Evolutionary conservation across 192 early-diverging fungal species (phyloP), one percentile per base, ranked within the genome.

Genomic region (Dissophora globulifera): DNA sequence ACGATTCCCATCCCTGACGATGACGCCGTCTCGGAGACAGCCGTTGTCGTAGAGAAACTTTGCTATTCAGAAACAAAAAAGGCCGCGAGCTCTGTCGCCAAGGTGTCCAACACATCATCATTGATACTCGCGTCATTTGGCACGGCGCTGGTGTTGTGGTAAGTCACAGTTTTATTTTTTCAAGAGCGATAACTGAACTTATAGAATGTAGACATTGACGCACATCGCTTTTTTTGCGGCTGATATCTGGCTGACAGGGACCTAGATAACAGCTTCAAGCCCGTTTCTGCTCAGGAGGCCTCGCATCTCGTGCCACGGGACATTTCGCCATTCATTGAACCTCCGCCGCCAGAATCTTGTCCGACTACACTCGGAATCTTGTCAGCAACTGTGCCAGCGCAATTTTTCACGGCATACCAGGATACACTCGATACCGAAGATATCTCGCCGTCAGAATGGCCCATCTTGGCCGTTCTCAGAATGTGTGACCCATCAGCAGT

Each of bases 381-480:
- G 22, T 67, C 35, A 3, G 65, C 65, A 9, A 40, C 65, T 0
- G 65, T 67, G 7, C 65, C 65, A 31, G 1, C 42, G 15, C 19
- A 50, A 3, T 67, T 50, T 11, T 67, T 67, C 32, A 46, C 57
- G 3, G 35, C 57, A 5, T 56, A 50, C 47, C 15, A 65, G 19
- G 31, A 43, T 13, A 2, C 38, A 9, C 26, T 65, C 8, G 41
- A 47, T 7, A 16, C 26, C 19, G 38, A 67, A 5, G 16, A 2
- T 25, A 2, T 54, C 11, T 17, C 20, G 15, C 35, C 46, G 1
- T 49, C 65, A 13, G 19, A 41, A 12, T 58, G 47, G 54, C 65
- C 65, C 26, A 27, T 67, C n/a, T 25, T 67, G n/a, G n/a, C 38
- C 6, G 48, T 50, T n/a, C 15, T 67, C 16, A 54, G 30, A 47